These are phyloP conservation scores for Artemisia tridentata DNA, from an alignment of 129 eudicot genomes.

Conservation along the genomic window DNA sequence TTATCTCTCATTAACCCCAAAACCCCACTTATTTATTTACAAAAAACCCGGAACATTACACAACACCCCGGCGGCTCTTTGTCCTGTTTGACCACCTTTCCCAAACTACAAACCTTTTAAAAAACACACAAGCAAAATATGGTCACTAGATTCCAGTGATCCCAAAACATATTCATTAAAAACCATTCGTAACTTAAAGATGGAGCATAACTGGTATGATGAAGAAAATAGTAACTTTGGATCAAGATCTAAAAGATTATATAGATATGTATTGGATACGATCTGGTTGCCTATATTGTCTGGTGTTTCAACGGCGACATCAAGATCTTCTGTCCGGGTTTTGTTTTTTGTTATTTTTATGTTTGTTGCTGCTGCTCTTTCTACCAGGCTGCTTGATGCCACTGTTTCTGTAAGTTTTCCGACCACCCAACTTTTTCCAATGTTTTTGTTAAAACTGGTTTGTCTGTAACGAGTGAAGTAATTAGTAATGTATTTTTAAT, in stretches of 20 bases:
- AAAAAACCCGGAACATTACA: slow-evolving; percentile 12
- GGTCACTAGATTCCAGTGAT: background rate
- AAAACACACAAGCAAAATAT: no score
- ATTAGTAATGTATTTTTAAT: no score
- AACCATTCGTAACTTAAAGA: slow-evolving; percentile 3
- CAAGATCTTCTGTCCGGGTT: slow-evolving; percentile 38
- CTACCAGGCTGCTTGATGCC: slow-evolving; percentile 35
- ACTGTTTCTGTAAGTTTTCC: slow-evolving; percentile 31
- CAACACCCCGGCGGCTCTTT: background rate
- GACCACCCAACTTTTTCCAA: background rate
- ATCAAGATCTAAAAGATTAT: slow-evolving; percentile 32
- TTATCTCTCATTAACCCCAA: no score
- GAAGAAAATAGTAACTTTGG: slow-evolving; percentile 8
- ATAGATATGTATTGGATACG: slow-evolving; percentile 28
- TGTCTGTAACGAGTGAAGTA: no score
- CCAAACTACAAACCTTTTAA: no score
- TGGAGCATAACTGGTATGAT: slow-evolving; percentile 31
- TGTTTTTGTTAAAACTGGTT: background rate
- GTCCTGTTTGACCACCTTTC: background rate
- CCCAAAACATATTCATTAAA: background rate
- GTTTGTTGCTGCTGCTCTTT: slow-evolving; percentile 24
- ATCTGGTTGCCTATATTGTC: slow-evolving; percentile 34
- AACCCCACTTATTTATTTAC: no score
- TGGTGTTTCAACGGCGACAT: slow-evolving; percentile 25
- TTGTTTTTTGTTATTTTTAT: slow-evolving; percentile 33